These are phyloP conservation scores for Fraxinus platypoda DNA, from an alignment of 305 asterid genomes.

Conservation along the genomic window DNA sequence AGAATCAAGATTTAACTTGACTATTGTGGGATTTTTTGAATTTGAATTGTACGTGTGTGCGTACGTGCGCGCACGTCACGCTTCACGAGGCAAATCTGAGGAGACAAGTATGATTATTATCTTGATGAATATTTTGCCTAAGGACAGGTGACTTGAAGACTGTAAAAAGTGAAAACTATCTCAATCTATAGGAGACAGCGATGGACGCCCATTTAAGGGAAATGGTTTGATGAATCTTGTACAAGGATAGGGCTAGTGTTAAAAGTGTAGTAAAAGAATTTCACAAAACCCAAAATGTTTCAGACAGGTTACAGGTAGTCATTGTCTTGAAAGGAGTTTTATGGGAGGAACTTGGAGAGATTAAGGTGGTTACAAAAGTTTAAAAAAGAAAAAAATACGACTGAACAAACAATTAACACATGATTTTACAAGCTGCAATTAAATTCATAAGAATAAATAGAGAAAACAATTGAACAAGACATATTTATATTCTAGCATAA, in stretches of 20 bases:
- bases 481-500: constrained; percentile 1
- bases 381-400: not conserved
- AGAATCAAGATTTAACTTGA: constrained; percentile 20
- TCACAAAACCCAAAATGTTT: constrained; percentile 25
- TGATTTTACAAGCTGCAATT: constrained; percentile 28
- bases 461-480: constrained; percentile 8
- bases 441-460: not conserved
- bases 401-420: not conserved
- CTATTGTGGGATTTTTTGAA: constrained; percentile 22
- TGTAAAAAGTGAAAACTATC: constrained; percentile 48
- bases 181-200: constrained; percentile 38
- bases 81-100: constrained; percentile 4
- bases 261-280: constrained; percentile 20
- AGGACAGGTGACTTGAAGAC: constrained; percentile 39
- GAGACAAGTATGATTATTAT: constrained; percentile 28
- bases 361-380: constrained; percentile 9
- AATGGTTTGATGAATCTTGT: constrained; percentile 36
- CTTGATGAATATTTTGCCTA: constrained; percentile 12
- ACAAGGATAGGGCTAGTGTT: not conserved
- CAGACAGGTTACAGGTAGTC: constrained; percentile 28
- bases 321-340: constrained; percentile 25
- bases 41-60: constrained; percentile 11
- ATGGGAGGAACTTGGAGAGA: constrained; percentile 4
- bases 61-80: not conserved
- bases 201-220: constrained; percentile 36